Evolutionary conservation across 2,329 filamentous ascomycete genomes (phyloP).

Genomic region (Didymella segeticola): DNA sequence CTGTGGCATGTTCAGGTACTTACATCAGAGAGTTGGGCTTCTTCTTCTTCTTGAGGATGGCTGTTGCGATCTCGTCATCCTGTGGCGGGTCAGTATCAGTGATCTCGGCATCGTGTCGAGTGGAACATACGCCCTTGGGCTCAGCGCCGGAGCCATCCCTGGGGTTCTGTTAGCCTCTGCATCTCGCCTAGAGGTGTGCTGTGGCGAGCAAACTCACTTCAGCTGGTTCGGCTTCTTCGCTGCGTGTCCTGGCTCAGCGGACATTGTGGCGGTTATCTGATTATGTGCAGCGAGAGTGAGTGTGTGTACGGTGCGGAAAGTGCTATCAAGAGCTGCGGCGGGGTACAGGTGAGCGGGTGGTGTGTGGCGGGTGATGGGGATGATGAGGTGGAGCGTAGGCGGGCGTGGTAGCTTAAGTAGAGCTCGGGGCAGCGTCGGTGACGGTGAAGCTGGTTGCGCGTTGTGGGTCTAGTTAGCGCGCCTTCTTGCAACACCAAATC

Average conservation of each 20-base stretch:
- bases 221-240: conserved; percentile 58
- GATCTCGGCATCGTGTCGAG: conserved; percentile 14
- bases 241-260: conserved; percentile 57
- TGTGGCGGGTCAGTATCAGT: conserved; percentile 53
- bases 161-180: conserved; percentile 50
- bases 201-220: conserved; percentile 46
- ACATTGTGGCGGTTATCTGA: conserved; percentile 50
- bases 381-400: conserved; percentile 37
- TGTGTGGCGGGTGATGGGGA: conserved; percentile 32
- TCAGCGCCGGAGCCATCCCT: conserved; percentile 92
- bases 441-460: conserved; percentile 38
- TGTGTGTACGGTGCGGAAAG: conserved; percentile 12
- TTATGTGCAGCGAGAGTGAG: conserved; percentile 27
- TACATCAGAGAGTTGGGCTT: conserved; percentile 99
- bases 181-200: conserved; percentile 5
- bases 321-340: conserved; percentile 25
- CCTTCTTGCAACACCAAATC: conserved; percentile 36
- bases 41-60: conserved; percentile 99
- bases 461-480: conserved; percentile 22
- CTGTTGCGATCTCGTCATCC: conserved; percentile 91
- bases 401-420: conserved; percentile 46
- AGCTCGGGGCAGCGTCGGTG: conserved; percentile 39
- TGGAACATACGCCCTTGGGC: conserved; percentile 72
- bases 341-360: conserved; percentile 23
- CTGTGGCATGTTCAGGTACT: too few relatives aligned